A percentile compares a stretch with the other conserved stretches of the same genome.
phyloP scores from a whole-genome alignment of 2,329 filamentous ascomycete genomes.

The Paradendryphiella salina region DNA sequence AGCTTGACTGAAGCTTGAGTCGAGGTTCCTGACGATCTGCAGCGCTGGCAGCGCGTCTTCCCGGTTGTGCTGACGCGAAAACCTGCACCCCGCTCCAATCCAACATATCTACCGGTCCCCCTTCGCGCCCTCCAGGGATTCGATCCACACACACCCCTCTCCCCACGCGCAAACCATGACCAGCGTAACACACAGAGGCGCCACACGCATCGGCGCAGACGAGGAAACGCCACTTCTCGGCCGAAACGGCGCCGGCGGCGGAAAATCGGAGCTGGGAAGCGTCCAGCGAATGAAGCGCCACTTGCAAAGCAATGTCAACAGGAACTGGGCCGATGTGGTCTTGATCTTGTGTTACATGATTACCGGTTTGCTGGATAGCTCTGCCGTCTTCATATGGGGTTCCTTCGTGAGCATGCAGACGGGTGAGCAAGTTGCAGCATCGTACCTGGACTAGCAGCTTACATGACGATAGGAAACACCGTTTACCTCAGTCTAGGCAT shows the following conservation, averaged over 20 bases:
- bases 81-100: constrained; percentile 13
- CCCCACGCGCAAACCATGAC: constrained; percentile 21
- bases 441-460: constrained; percentile 10
- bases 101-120: constrained; percentile 10
- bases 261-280: constrained; percentile 23
- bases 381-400: constrained; percentile 75
- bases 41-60: constrained; percentile 1
- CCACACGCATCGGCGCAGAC: constrained; percentile 22
- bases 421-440: constrained; percentile 51
- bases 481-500: constrained; percentile 77
- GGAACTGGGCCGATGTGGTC: constrained; percentile 67
- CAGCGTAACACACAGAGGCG: constrained; percentile 11
- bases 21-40: constrained; percentile 23
- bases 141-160: constrained; percentile 8
- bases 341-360: constrained; percentile 74
- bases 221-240: constrained; percentile 43
- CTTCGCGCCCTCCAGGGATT: constrained; percentile 8
- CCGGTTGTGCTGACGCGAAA: neutral
- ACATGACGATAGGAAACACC: constrained; percentile 62
- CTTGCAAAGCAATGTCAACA: constrained; percentile 57
- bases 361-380: constrained; percentile 76
- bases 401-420: constrained; percentile 86
- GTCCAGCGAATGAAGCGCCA: constrained; percentile 33
- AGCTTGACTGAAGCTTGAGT: constrained; percentile 35
- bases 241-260: constrained; percentile 20